Evolutionary conservation across 805 yeast species (phyloP).

Genomic region (Maudiozyma serrabonitensis): DNA sequence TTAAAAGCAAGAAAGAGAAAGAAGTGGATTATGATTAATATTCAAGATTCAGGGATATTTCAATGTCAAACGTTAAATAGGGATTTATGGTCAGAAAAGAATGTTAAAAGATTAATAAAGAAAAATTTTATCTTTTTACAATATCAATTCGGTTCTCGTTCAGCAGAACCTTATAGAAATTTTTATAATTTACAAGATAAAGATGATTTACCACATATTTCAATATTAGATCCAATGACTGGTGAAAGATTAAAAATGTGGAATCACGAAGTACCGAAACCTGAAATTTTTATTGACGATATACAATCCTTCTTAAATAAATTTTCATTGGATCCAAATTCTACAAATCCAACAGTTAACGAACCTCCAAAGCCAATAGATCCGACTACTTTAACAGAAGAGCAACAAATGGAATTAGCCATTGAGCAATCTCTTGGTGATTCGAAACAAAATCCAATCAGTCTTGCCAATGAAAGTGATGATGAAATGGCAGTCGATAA

Average conservation of each 20-base stretch:
- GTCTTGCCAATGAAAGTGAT: conserved; percentile 6
- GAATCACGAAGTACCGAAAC: conserved; percentile 54
- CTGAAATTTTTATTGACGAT: conserved; percentile 53
- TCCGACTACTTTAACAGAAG: conserved; percentile 62
- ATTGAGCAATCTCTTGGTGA: conserved; percentile 51
- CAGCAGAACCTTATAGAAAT: conserved; percentile 60
- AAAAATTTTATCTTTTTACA: conserved; percentile 77
- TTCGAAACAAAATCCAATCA: conserved; percentile 20
- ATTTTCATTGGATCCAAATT: conserved; percentile 55
- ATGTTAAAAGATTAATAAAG: conserved; percentile 53
- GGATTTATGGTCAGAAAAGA: conserved; percentile 77
- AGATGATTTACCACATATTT: conserved; percentile 66
- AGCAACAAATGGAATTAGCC: conserved; percentile 74
- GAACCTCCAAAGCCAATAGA: conserved; percentile 50
- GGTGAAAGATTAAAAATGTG: conserved; percentile 81
- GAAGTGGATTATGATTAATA: conserved; percentile 80
- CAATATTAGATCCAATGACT: conserved; percentile 88
- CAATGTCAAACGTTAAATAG: conserved; percentile 84
- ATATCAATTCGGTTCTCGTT: conserved; percentile 67
- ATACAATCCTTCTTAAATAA: conserved; percentile 56
- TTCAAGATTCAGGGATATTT: conserved; percentile 80
- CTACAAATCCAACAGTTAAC: conserved; percentile 54
- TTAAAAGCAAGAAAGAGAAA: conserved; percentile 43
- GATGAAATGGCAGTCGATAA: too few species aligned
- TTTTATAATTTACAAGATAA: conserved; percentile 55